These are phyloP conservation scores for Candida hispaniensis DNA, from an alignment of 805 yeast species.

Conservation along the genomic window DNA sequence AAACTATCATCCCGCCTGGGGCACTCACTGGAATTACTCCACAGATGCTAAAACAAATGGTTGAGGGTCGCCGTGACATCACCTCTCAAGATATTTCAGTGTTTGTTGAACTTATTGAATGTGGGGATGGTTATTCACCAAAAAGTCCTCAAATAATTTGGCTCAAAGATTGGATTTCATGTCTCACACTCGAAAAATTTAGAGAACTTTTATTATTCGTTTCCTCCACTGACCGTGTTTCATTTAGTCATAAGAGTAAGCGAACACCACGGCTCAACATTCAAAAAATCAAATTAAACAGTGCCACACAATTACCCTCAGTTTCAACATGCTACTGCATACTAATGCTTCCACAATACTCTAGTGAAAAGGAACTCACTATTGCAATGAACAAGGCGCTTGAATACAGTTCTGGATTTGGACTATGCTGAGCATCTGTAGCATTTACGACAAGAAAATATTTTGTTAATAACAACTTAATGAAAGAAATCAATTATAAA, in stretches of 20 bases:
- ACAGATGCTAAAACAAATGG: conserved; percentile 22
- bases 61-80: conserved; percentile 36
- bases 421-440: conserved; percentile 20
- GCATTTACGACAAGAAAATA: neutral
- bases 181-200: conserved; percentile 32
- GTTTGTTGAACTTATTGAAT: conserved; percentile 33
- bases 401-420: conserved; percentile 27
- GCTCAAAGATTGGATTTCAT: conserved; percentile 40
- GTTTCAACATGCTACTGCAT: conserved; percentile 43
- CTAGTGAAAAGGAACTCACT: conserved; percentile 26
- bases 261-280: conserved; percentile 36
- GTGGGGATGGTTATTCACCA: conserved; percentile 34
- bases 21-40: conserved; percentile 18
- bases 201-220: conserved; percentile 38
- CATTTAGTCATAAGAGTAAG: conserved; percentile 32
- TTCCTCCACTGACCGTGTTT: conserved; percentile 41
- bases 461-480: neutral
- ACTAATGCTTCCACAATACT: conserved; percentile 39
- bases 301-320: conserved; percentile 36
- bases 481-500: neutral
- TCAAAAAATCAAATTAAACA: conserved; percentile 34
- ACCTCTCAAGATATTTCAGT: conserved; percentile 28
- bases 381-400: conserved; percentile 22
- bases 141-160: conserved; percentile 30
- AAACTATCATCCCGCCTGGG: conserved; percentile 1